Base-by-base conservation (phyloP, 768 basidiomycete species). In the Dacryopinax primogenitus region DNA sequence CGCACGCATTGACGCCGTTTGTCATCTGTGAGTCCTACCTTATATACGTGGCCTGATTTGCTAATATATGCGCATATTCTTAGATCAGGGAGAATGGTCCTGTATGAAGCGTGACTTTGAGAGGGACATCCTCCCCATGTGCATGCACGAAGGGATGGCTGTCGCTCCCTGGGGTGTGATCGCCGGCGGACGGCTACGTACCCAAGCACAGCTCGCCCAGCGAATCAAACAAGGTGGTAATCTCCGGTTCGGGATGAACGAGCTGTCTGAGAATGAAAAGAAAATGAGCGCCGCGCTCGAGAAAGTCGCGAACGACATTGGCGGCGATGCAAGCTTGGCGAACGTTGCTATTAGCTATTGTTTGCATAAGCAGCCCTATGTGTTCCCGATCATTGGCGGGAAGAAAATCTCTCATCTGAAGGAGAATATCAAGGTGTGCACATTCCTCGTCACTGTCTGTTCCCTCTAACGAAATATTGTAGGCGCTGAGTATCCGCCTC, bases 271-370 rank as follows among this genome's bases (percentile, higher is more conserved):
- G 34, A 34, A 63, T 26, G 68, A 67, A 64, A 21, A 28, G 18
- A 65, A 65, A 62, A 62, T 68, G 63, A 58, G 30, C n/a, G 33
- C 32, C 4, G 65, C 65, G 16, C 65, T 66, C 16, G 65, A 66
- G 62, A 58, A 58, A 30, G 51, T 58, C 51, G 51, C 51, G 3
- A 28, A 58, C 51, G 13, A 58, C 3, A 32, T 28, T 6, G 51
- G 51, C 51, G 51, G 13, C 7, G 51, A 58, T 6, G 23, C 51
- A 13, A 58, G 23, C 4, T 18, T 58, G 3, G 51, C 30, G 26
- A 58, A 58, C 30, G 80, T 82, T 2, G 81, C 81, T 7, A 79
- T 84, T 66, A 81, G 81, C 15, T 83, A 82, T 66, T 72, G 84
- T 12, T 73, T 84, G 73, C 80, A 82, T 44, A 84, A 83, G 71